These are phyloP conservation scores for Ogataea paradorogensis DNA, from an alignment of 805 yeast species.

Conservation along the genomic window DNA sequence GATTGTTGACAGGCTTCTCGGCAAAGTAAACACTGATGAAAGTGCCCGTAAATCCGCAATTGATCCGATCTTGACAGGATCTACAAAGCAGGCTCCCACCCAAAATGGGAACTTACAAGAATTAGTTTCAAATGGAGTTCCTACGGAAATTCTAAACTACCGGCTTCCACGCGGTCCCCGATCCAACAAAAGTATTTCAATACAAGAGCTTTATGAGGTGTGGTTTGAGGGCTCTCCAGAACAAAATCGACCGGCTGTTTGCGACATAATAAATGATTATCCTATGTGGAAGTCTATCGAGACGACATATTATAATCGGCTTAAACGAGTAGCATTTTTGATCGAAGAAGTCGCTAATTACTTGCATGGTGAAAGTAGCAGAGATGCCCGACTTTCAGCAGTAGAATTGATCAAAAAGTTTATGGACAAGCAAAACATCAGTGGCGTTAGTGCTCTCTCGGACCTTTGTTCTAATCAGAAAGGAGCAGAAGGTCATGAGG, in stretches of 20 bases:
- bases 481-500: slow-evolving; percentile 12
- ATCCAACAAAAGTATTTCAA: slow-evolving; percentile 13
- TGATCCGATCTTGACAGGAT: not conserved
- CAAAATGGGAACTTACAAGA: no score
- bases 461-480: slow-evolving; percentile 20
- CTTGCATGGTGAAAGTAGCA: not conserved
- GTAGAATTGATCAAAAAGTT: slow-evolving; percentile 10
- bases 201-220: slow-evolving; percentile 12
- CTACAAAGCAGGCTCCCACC: no score
- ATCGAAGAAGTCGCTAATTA: slow-evolving; percentile 10
- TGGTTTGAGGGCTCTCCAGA: slow-evolving; percentile 15
- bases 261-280: slow-evolving; percentile 7
- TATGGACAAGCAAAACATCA: slow-evolving; percentile 11
- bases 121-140: slow-evolving; percentile 1
- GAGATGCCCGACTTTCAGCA: slow-evolving; percentile 3
- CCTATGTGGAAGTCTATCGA: slow-evolving; percentile 17
- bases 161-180: slow-evolving; percentile 17
- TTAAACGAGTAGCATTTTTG: slow-evolving; percentile 15
- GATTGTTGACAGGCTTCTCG: not conserved
- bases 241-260: slow-evolving; percentile 10
- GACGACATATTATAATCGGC: slow-evolving; percentile 16
- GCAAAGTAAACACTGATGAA: not conserved
- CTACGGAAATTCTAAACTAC: slow-evolving; percentile 8
- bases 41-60: not conserved
- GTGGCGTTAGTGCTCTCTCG: slow-evolving; percentile 18